Conservation (phyloP, 1,139 yeast species). For the Lodderomyces elongisporus region DNA sequence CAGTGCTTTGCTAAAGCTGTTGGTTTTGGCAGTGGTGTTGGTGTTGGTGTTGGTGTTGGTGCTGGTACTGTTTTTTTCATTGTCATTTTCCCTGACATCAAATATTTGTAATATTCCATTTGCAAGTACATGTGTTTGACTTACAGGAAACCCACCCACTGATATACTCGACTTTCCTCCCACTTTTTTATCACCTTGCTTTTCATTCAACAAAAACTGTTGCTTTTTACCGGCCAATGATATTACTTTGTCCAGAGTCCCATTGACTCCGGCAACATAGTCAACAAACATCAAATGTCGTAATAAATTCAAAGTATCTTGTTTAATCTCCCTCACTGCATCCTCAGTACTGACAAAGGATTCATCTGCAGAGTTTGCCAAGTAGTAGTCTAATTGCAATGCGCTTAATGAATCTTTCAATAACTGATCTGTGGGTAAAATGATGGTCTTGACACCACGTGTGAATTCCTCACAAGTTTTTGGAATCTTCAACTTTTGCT, state of each 20-base stretch:
- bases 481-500: slow-evolving; percentile 14
- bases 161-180: no score
- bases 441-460: slow-evolving; percentile 23
- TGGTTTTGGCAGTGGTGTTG: no score
- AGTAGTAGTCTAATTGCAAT: slow-evolving; percentile 27
- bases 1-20: slow-evolving; percentile 17
- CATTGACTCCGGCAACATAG: slow-evolving; percentile 29
- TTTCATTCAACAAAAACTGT: slow-evolving; percentile 2
- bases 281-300: slow-evolving; percentile 24
- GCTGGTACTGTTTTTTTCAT: no score
- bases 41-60: no score
- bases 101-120: slow-evolving; percentile 66
- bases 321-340: slow-evolving; percentile 28
- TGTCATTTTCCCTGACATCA: slow-evolving; percentile 7
- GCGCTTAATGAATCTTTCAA: slow-evolving; percentile 23
- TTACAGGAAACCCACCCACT: slow-evolving; percentile 17
- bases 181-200: background rate
- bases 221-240: slow-evolving; percentile 8
- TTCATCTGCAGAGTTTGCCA: slow-evolving; percentile 21
- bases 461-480: slow-evolving; percentile 27
- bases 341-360: slow-evolving; percentile 24
- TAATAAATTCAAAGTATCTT: slow-evolving; percentile 26
- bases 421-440: slow-evolving; percentile 33
- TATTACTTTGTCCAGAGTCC: slow-evolving; percentile 16
- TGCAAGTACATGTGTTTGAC: slow-evolving; percentile 42